These are phyloP conservation scores for Massarina eburnea DNA, from an alignment of 2,329 filamentous ascomycete species.

Conservation along the genomic window DNA sequence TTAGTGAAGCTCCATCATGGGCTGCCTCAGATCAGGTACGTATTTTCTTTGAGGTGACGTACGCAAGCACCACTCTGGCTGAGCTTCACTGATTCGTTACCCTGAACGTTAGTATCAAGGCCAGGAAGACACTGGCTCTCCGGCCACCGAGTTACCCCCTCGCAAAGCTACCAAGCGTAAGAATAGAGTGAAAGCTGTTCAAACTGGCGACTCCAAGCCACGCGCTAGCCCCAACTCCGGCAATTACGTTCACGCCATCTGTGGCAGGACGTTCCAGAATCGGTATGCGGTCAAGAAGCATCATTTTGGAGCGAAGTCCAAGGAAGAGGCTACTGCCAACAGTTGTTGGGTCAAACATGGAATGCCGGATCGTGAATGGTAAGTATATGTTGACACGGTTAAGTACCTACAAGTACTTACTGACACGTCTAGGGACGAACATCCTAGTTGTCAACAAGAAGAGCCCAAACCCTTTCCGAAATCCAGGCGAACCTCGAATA, in stretches of 20 bases:
- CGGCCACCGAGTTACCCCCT: background rate
- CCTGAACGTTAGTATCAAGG: too few species aligned
- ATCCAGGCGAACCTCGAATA: background rate
- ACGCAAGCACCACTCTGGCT: too few species aligned
- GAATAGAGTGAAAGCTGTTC: background rate
- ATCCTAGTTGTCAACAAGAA: conserved; percentile 28
- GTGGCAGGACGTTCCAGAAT: conserved; percentile 28
- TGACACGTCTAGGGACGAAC: conserved; percentile 22
- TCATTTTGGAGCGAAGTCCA: conserved; percentile 31
- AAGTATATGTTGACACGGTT: background rate
- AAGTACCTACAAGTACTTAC: background rate
- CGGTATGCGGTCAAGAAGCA: conserved; percentile 35
- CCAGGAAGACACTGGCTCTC: background rate
- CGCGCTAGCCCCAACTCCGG: background rate
- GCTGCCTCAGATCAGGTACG: background rate
- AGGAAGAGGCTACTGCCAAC: conserved; percentile 26
- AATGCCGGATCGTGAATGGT: conserved; percentile 33
- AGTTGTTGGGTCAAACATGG: conserved; percentile 37
- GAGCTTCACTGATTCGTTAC: too few species aligned
- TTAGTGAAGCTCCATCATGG: too few species aligned
- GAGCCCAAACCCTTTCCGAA: background rate
- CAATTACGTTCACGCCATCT: conserved; percentile 30
- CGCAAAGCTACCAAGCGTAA: background rate
- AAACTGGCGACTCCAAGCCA: background rate
- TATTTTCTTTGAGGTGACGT: too few species aligned